Conservation (phyloP, 2,329 filamentous ascomycete species). For the Ceratocystis papillata region DNA sequence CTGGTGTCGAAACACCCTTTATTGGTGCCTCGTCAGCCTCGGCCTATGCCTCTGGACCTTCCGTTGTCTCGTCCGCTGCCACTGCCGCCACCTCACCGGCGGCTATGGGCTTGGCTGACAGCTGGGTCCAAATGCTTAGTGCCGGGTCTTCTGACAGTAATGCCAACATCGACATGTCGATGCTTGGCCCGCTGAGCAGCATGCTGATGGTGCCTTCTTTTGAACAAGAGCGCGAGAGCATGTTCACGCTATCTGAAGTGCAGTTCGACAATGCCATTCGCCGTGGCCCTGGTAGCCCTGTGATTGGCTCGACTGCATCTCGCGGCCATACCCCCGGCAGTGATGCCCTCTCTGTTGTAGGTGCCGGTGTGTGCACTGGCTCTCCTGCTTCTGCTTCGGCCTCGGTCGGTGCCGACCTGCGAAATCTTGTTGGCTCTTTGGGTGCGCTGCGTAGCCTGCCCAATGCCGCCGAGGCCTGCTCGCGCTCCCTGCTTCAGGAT, state of each 20-base stretch:
- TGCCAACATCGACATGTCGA: slow-evolving; percentile 42
- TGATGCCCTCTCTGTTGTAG: not conserved
- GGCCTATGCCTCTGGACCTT: slow-evolving; percentile 14
- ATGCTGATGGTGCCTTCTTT: slow-evolving; percentile 63
- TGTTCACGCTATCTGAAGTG: slow-evolving; percentile 73
- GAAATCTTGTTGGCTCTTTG: slow-evolving; percentile 34
- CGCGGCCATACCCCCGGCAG: not conserved
- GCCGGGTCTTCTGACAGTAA: not conserved
- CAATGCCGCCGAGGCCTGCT: slow-evolving; percentile 82
- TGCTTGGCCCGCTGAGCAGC: slow-evolving; percentile 56
- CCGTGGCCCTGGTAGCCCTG: slow-evolving; percentile 49
- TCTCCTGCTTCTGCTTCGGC: not conserved
- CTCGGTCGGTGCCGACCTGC: slow-evolving; percentile 12
- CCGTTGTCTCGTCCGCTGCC: not conserved
- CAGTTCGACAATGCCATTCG: slow-evolving; percentile 56
- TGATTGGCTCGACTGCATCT: slow-evolving; percentile 45
- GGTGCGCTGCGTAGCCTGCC: slow-evolving; percentile 61
- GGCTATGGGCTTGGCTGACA: slow-evolving; percentile 28
- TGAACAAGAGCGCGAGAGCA: slow-evolving; percentile 77
- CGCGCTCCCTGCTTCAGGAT: slow-evolving; percentile 84
- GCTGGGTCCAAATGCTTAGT: slow-evolving; percentile 27
- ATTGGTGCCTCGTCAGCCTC: slow-evolving; percentile 8
- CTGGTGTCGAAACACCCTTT: slow-evolving; percentile 43
- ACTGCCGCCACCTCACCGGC: slow-evolving; percentile 17
- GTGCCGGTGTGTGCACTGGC: slow-evolving; percentile 31